Evolutionary conservation across 805 yeast species (phyloP), one percentile per base, ranked within the genome.

Genomic region (Ogataea saltuana): DNA sequence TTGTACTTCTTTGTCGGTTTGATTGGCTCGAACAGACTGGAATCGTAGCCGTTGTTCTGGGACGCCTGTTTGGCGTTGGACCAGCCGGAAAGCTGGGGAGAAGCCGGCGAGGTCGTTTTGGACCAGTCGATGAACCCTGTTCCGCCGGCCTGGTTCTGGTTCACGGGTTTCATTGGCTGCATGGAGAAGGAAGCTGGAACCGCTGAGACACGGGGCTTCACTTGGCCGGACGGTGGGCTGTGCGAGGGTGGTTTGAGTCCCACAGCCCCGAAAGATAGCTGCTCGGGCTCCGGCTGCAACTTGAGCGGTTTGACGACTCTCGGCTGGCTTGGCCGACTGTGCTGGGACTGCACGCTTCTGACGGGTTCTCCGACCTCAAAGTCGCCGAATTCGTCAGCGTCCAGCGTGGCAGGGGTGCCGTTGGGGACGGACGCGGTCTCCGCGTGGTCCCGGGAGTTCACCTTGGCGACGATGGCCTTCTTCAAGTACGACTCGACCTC

Each of bases 91-190:
- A n/a, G 38, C 25, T 20, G 35, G 19, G 20, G 25, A 12, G 34
- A 8, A n/a, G n/a, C n/a, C 6, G 37, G 12, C 7, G 43, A 1
- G 11, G 36, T n/a, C 10, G 37, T 21, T 20, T 26, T 41, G 2
- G 47, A 37, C 53, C 50, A 49, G 28, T 44, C 48, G 30, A 49
- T 27, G 21, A 6, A 17, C 19, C 30, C 23, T n/a, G 32, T 13
- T 20, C 12, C n/a, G 15, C 18, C 19, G 19, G 16, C 5, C 16
- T 39, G 9, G 33, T 11, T 17, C 15, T 10, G 35, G 33, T 32
- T 16, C n/a, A 43, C 48, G 23, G 51, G 46, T 23, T 44, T 52
- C 58, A 54, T 54, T 12, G 60, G 60, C 46, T 51, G 56, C 60
- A 55, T 52, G 13, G 52, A 29, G 15, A 50, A 38, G 23, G 41